Evolutionary conservation across 2,329 filamentous ascomycete species (phyloP).

Genomic region (Botrytis sinoallii): DNA sequence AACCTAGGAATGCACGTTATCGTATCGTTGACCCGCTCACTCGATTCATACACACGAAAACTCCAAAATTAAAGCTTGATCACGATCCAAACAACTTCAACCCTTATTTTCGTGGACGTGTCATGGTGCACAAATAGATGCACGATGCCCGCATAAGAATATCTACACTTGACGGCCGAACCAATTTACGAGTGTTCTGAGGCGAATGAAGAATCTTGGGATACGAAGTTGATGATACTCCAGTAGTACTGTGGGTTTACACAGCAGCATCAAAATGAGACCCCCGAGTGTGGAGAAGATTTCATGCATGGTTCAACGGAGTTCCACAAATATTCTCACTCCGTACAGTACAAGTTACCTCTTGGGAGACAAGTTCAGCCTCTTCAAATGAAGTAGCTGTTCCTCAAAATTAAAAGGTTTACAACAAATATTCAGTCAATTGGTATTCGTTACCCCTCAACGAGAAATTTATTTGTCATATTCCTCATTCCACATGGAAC

Average conservation of each 20-base stretch:
- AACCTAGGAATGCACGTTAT: not conserved
- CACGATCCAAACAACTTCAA: conserved; percentile 6
- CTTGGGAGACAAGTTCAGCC: not conserved
- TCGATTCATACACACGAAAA: not conserved
- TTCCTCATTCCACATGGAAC: not conserved
- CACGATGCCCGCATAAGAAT: not conserved
- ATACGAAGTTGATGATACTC: conserved; percentile 13
- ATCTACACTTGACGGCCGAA: not conserved
- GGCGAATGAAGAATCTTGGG: not conserved
- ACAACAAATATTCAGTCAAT: not conserved
- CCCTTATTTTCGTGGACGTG: not conserved
- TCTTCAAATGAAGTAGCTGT: not conserved
- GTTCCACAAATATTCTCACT: not conserved
- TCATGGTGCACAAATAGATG: not conserved
- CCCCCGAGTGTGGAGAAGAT: not conserved
- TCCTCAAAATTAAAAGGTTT: no score
- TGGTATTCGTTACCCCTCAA: not conserved
- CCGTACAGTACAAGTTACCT: not conserved
- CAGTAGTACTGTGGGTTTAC: not conserved
- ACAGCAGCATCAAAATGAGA: conserved; percentile 8
- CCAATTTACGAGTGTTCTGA: not conserved
- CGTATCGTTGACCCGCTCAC: not conserved
- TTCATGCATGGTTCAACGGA: conserved; percentile 10
- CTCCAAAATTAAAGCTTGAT: not conserved
- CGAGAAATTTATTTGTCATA: not conserved